Percentiles rank a stretch among this genome's conserved stretches.
Evolutionary conservation across 208 protist genomes (phyloP).

Genomic region (Wallacemonas sp.): DNA sequence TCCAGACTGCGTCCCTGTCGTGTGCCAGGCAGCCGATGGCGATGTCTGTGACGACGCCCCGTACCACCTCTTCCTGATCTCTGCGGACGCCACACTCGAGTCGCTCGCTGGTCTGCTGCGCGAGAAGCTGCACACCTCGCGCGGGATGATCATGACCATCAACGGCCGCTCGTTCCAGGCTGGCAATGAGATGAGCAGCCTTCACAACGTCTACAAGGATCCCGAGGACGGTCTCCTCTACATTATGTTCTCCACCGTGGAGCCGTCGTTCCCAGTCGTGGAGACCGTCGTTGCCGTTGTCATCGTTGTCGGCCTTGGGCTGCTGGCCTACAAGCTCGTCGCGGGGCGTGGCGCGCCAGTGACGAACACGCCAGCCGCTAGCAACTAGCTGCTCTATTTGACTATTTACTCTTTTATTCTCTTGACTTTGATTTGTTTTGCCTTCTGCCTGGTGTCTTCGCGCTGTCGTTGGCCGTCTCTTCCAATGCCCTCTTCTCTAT

Average conservation of each 20-base stretch:
- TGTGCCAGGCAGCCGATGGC: constrained; percentile 11
- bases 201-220: constrained; percentile 16
- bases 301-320: neutral
- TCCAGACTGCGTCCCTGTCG: constrained; percentile 11
- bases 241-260: constrained; percentile 1
- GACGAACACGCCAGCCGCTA: neutral
- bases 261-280: neutral
- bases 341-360: neutral
- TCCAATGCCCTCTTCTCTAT: neutral
- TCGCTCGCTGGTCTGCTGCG: neutral
- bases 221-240: constrained; percentile 14
- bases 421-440: neutral
- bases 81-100: neutral
- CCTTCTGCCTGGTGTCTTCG: neutral
- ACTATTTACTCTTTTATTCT: neutral
- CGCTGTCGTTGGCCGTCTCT: too few species aligned
- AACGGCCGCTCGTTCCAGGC: neutral
- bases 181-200: constrained; percentile 11
- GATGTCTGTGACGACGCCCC: constrained; percentile 8
- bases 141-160: constrained; percentile 11
- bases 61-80: constrained; percentile 9
- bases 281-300: neutral
- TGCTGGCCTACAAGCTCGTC: constrained; percentile 10
- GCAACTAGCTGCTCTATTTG: neutral
- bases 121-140: neutral